Base-by-base conservation (phyloP, 1,139 yeast genomes). In the Candida smagusa region DNA sequence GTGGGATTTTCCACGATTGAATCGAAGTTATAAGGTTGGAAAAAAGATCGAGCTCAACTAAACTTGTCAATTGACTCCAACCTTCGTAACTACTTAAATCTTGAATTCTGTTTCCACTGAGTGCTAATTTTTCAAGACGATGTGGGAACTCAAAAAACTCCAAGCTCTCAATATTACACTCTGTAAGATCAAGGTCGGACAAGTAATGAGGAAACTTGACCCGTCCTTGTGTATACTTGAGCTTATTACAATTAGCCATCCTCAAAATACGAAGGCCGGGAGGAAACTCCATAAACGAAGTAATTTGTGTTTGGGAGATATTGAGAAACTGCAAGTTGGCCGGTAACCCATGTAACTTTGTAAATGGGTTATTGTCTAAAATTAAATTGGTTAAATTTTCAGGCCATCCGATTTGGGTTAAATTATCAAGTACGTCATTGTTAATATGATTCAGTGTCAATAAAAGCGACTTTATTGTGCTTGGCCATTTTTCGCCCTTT, bases 401-500 rank as follows among this genome's bases (percentile, higher is more conserved):
- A 0, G 69, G 69, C 67, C 67, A 63, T 11, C 44, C 40, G 2
- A 50, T 40, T 6, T 35, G 9, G n/a, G 50, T 38, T 21, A 59
- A 45, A 22, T 42, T 40, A 3, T 25, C 21, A 29, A 63, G 31
- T 0, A 56, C 39, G 1, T 44, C 40, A 41, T 61, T 54, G 27
- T 47, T 47, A 3, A 63, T 47, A 9, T 41, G 42, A 37, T 63
- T 62, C 28, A 48, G 45, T n/a, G 54, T 44, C 27, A 65, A 46
- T 11, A 59, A 45, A n/a, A 65, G 47, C 7, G 61, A 52, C 30
- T 44, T 47, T 38, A 65, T 47, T 22, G 46, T 43, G 2, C 43
- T 41, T 0, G 70, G 69, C 68, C 68, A 65, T 3, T 36, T 38
- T 7, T 49, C 27, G 5, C 59, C 53, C 12, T 51, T 41, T 11